Percentiles rank a stretch among this genome's conserved stretches.
These are phyloP conservation scores for Halocafeteria seosinensis DNA, from an alignment of 108 stramenopile genomes.

Conservation along the genomic window DNA sequence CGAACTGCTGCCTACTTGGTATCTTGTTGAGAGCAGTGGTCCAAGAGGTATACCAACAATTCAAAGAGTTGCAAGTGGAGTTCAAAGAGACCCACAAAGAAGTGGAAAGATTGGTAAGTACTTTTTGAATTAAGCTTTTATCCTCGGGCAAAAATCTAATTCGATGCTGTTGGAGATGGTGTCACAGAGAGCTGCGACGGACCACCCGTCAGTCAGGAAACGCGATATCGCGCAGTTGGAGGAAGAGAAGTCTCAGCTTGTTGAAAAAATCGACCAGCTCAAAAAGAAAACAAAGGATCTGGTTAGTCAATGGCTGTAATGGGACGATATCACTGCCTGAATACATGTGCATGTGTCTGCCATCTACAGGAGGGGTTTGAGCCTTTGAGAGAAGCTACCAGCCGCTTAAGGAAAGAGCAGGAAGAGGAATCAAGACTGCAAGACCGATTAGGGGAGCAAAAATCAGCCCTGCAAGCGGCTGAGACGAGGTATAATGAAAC, in stretches of 20 bases:
- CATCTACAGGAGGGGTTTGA: slow-evolving; percentile 28
- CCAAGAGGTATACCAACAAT: slow-evolving; percentile 30
- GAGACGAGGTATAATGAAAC: slow-evolving; percentile 1
- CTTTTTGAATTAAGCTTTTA: background rate
- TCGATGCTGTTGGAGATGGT: background rate
- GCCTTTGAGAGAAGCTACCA: slow-evolving; percentile 34
- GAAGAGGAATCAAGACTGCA: slow-evolving; percentile 44
- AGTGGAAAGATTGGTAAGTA: slow-evolving; percentile 22
- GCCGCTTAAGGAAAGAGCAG: slow-evolving; percentile 43
- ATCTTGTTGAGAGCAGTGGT: background rate
- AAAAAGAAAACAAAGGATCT: slow-evolving; percentile 22
- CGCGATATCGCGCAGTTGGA: slow-evolving; percentile 41
- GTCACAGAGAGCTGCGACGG: background rate
- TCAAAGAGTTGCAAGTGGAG: slow-evolving; percentile 46
- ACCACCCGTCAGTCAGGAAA: slow-evolving; percentile 26
- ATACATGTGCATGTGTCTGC: too few species aligned
- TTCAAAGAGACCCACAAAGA: slow-evolving; percentile 53
- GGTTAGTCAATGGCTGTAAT: too few species aligned
- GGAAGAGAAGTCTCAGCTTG: slow-evolving; percentile 35
- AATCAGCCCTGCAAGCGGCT: slow-evolving; percentile 17
- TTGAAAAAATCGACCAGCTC: slow-evolving; percentile 27
- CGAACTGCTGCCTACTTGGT: too few species aligned
- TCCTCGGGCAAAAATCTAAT: slow-evolving; percentile 5
- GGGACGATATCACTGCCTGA: too few species aligned
- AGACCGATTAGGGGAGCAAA: slow-evolving; percentile 33